Percentiles rank a stretch among this genome's conserved stretches.
Evolutionary conservation across 1,139 yeast species (phyloP).

Genomic region (Diutina pseudorugosa): DNA sequence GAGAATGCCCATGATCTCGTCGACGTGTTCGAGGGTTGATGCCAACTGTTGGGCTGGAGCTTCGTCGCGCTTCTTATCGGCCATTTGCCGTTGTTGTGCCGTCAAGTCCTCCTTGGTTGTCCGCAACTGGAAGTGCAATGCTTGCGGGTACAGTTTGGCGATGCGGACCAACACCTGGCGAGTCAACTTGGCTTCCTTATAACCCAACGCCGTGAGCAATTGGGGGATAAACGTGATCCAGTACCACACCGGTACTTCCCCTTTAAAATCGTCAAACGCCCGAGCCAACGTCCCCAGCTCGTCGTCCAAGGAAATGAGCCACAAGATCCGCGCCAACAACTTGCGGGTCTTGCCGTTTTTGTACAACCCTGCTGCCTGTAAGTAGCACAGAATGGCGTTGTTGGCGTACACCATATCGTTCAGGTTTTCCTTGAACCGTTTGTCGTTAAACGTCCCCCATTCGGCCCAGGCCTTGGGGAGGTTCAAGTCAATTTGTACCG

Average conservation of each 20-base stretch:
- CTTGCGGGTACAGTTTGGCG: slow-evolving; percentile 96
- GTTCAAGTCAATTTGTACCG: slow-evolving; percentile 89
- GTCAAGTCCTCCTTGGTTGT: slow-evolving; percentile 93
- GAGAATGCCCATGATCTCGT: slow-evolving; percentile 86
- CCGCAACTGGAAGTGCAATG: slow-evolving; percentile 87
- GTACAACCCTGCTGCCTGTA: slow-evolving; percentile 95
- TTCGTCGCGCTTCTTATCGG: slow-evolving; percentile 5
- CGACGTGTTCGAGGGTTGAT: slow-evolving; percentile 93
- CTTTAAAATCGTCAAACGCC: slow-evolving; percentile 86
- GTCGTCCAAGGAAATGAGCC: slow-evolving; percentile 92
- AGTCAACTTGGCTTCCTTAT: slow-evolving; percentile 80
- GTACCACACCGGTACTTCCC: slow-evolving; percentile 98
- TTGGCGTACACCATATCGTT: slow-evolving; percentile 78
- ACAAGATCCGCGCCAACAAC: slow-evolving; percentile 75
- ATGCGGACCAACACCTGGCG: slow-evolving; percentile 80
- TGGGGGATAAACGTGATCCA: slow-evolving; percentile 98
- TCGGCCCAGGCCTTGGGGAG: slow-evolving; percentile 99
- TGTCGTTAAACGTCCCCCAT: slow-evolving; percentile 95
- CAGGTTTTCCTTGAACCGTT: slow-evolving; percentile 75
- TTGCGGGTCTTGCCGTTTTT: slow-evolving; percentile 88
- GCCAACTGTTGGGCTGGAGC: slow-evolving; percentile 17
- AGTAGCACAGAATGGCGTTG: slow-evolving; percentile 88
- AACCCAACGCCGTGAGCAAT: slow-evolving; percentile 76
- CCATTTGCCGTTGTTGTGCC: slow-evolving; percentile 70
- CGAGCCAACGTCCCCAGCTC: slow-evolving; percentile 67